Evolutionary conservation across 129 eudicot species (phyloP).

Genomic region (Flaveria sonorensis): DNA sequence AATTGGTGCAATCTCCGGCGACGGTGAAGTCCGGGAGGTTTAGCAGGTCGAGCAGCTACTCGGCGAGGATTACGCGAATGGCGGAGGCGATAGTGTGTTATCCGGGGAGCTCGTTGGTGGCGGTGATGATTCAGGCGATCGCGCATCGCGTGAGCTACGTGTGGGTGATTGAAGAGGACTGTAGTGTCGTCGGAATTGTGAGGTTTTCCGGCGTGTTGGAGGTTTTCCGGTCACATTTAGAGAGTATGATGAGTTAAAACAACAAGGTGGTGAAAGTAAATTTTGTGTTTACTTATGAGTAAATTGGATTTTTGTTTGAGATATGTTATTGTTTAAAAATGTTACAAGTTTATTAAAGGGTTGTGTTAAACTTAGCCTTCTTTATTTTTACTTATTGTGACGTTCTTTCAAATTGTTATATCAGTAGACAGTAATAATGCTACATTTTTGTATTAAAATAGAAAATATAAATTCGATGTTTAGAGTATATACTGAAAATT

Average conservation of each 20-base stretch:
- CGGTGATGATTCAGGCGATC: slow-evolving; percentile 90
- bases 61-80: slow-evolving; percentile 63
- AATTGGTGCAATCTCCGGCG: slow-evolving; percentile 26
- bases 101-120: slow-evolving; percentile 77
- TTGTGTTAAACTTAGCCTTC: too few species aligned
- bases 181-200: slow-evolving; percentile 68
- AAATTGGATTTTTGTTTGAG: slow-evolving; percentile 16
- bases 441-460: too few species aligned
- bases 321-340: not conserved
- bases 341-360: not conserved
- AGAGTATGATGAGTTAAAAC: slow-evolving; percentile 46
- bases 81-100: slow-evolving; percentile 80
- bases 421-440: too few species aligned
- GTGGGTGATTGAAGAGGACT: slow-evolving; percentile 85
- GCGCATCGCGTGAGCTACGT: slow-evolving; percentile 78
- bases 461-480: too few species aligned
- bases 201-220: slow-evolving; percentile 60
- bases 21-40: slow-evolving; percentile 41
- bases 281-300: slow-evolving; percentile 34
- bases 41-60: slow-evolving; percentile 56
- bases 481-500: too few species aligned
- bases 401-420: too few species aligned
- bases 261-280: slow-evolving; percentile 6
- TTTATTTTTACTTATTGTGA: too few species aligned
- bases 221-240: slow-evolving; percentile 57